A percentile compares a stretch with the other conserved stretches of the same genome.
phyloP scores from a whole-genome alignment of 2,329 filamentous ascomycete genomes.

The Alternaria sp. region DNA sequence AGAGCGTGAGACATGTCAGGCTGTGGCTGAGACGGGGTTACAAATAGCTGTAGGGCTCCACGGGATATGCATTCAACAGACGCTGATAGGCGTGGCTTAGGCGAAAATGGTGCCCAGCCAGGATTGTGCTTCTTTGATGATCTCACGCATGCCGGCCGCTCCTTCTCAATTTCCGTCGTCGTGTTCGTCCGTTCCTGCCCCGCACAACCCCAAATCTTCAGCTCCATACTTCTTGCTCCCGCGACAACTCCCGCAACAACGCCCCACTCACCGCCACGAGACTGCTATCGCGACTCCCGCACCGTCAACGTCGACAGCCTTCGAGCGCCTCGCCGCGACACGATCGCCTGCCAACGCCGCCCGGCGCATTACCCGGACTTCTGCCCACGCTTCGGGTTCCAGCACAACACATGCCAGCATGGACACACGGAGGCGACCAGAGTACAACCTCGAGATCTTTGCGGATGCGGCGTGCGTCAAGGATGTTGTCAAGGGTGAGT shows the following conservation, averaged over 20 bases:
- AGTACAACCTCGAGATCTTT: constrained; percentile 94
- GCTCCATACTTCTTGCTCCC: constrained; percentile 15
- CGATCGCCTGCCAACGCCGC: constrained; percentile 18
- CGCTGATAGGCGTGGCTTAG: constrained; percentile 23
- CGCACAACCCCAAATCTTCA: constrained; percentile 23
- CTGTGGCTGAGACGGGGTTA: constrained; percentile 16
- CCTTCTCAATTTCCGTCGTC: constrained; percentile 17
- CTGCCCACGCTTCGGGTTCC: constrained; percentile 18
- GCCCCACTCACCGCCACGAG: neutral
- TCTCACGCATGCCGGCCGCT: constrained; percentile 25
- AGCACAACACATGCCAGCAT: constrained; percentile 54
- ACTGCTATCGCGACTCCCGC: neutral
- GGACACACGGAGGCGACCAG: constrained; percentile 75
- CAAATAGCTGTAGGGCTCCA: constrained; percentile 20
- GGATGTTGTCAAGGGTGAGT: constrained; percentile 88
- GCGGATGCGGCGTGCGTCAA: constrained; percentile 88
- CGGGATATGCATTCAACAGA: constrained; percentile 16
- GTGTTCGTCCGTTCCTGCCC: constrained; percentile 24
- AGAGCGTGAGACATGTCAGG: constrained; percentile 18
- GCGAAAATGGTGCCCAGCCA: constrained; percentile 5
- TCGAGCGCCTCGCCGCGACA: constrained; percentile 18
- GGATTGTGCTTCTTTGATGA: constrained; percentile 23
- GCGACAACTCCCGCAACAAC: constrained; percentile 4
- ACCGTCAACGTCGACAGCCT: neutral
- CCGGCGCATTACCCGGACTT: constrained; percentile 20